These are phyloP conservation scores for Dendrobium chrysotoxum DNA, from an alignment of 106 monocot genomes.

Conservation along the genomic window DNA sequence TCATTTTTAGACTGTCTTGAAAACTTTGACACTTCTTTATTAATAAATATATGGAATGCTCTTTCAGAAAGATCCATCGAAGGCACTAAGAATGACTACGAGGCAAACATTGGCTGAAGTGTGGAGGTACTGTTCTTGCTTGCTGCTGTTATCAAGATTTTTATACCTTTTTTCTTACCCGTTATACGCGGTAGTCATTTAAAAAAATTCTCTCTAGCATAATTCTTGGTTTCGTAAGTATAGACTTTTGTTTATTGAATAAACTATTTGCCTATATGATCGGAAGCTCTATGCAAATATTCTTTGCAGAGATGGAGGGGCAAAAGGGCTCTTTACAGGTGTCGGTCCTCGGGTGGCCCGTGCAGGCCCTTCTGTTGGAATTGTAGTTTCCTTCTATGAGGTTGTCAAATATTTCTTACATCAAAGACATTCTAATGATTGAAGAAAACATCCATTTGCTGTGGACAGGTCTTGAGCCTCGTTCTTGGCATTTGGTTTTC, in stretches of 20 bases:
- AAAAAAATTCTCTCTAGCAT: too few species aligned
- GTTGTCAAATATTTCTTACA: slow-evolving; percentile 73
- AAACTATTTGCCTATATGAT: neutral
- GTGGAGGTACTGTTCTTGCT: slow-evolving; percentile 55
- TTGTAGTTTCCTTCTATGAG: slow-evolving; percentile 93
- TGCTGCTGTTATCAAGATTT: neutral
- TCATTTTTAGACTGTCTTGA: too few species aligned
- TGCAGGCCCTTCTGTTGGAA: slow-evolving; percentile 94
- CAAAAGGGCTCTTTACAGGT: slow-evolving; percentile 81
- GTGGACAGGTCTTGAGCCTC: neutral
- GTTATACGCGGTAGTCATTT: too few species aligned
- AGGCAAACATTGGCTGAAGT: slow-evolving; percentile 66
- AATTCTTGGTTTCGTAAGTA: too few species aligned
- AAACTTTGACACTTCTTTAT: too few species aligned
- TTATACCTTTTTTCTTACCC: too few species aligned
- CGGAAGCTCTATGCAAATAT: neutral
- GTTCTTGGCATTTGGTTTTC: neutral
- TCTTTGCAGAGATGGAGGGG: slow-evolving; percentile 60
- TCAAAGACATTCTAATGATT: slow-evolving; percentile 25
- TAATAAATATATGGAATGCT: neutral
- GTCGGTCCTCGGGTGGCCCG: slow-evolving; percentile 85
- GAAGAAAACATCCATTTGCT: neutral
- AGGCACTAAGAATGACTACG: slow-evolving; percentile 69
- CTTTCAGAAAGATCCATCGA: slow-evolving; percentile 65
- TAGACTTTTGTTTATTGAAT: neutral